Evolutionary conservation across 441 rosid species (phyloP).

Genomic region (Populus hybrid): DNA sequence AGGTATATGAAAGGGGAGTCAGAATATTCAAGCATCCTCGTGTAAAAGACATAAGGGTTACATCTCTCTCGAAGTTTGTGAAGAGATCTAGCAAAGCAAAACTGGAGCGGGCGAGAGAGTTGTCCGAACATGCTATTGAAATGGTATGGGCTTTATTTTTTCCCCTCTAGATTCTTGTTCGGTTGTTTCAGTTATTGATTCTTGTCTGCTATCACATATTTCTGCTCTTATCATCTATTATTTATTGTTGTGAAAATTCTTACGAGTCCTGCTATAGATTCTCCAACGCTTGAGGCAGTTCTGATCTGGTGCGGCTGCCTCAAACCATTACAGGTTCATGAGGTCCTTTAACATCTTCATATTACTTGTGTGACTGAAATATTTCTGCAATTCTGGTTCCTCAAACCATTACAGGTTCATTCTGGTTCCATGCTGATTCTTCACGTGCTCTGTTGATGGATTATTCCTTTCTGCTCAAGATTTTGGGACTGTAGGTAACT

Average conservation of each 20-base stretch:
- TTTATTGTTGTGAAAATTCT: too few relatives aligned
- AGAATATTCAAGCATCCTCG: slow-evolving; percentile 93
- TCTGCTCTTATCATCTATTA: too few relatives aligned
- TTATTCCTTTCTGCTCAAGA: background rate
- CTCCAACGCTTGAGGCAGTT: too few relatives aligned
- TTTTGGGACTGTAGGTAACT: too few relatives aligned
- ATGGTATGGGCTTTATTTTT: slow-evolving; percentile 28
- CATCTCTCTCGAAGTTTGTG: slow-evolving; percentile 82
- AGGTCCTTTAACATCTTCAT: too few relatives aligned
- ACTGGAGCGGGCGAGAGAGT: slow-evolving; percentile 87
- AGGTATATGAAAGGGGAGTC: slow-evolving; percentile 94
- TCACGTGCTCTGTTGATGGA: background rate
- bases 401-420: too few relatives aligned
- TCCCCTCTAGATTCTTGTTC: background rate
- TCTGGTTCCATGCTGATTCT: background rate
- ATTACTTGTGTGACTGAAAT: too few relatives aligned
- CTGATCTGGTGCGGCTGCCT: too few relatives aligned
- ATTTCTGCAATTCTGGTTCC: too few relatives aligned
- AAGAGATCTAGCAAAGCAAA: slow-evolving; percentile 81
- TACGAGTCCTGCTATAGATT: too few relatives aligned
- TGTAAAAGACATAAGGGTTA: slow-evolving; percentile 90
- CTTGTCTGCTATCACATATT: too few relatives aligned
- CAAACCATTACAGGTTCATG: too few relatives aligned
- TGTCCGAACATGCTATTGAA: slow-evolving; percentile 88
- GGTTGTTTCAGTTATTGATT: background rate